Evolutionary conservation across 331 rosid genomes (phyloP).

Genomic region (Saraca asoca): DNA sequence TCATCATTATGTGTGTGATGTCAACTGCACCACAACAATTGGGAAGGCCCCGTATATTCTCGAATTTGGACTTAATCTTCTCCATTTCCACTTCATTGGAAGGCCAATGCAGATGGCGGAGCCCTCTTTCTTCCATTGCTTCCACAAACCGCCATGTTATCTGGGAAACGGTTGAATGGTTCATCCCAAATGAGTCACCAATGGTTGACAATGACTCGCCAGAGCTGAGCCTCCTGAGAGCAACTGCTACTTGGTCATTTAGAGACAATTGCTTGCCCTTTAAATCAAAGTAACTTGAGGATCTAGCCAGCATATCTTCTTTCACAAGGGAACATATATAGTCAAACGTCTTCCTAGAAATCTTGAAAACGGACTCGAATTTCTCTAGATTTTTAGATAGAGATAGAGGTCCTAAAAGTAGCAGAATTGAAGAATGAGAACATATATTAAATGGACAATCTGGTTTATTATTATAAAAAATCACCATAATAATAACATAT

Average conservation of each 20-base stretch:
- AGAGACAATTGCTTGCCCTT: slow-evolving; percentile 64
- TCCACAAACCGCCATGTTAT: slow-evolving; percentile 89
- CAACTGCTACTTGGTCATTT: slow-evolving; percentile 85
- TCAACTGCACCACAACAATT: slow-evolving; percentile 88
- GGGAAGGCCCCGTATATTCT: slow-evolving; percentile 65
- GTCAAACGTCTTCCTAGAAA: slow-evolving; percentile 80
- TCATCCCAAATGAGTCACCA: slow-evolving; percentile 71
- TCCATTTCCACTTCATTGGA: slow-evolving; percentile 62
- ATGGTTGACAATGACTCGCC: slow-evolving; percentile 75
- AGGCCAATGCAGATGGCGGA: slow-evolving; percentile 82
- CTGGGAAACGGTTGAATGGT: slow-evolving; percentile 84
- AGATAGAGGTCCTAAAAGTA: slow-evolving; percentile 65
- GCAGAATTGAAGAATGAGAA: slow-evolving; percentile 28
- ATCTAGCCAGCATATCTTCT: slow-evolving; percentile 64
- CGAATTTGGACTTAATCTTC: slow-evolving; percentile 64
- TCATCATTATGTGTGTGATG: slow-evolving; percentile 82
- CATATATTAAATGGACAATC: not conserved
- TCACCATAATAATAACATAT: slow-evolving; percentile 8
- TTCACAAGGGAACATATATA: slow-evolving; percentile 83
- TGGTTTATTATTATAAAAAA: not conserved
- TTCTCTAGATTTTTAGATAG: slow-evolving; percentile 47
- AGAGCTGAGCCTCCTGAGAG: slow-evolving; percentile 90
- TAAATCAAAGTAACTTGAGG: slow-evolving; percentile 48
- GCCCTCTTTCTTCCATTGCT: slow-evolving; percentile 87
- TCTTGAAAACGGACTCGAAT: slow-evolving; percentile 77